Evolutionary conservation across 75 land plant genomes (phyloP).

Genomic region (Selaginella moellendorffii): DNA sequence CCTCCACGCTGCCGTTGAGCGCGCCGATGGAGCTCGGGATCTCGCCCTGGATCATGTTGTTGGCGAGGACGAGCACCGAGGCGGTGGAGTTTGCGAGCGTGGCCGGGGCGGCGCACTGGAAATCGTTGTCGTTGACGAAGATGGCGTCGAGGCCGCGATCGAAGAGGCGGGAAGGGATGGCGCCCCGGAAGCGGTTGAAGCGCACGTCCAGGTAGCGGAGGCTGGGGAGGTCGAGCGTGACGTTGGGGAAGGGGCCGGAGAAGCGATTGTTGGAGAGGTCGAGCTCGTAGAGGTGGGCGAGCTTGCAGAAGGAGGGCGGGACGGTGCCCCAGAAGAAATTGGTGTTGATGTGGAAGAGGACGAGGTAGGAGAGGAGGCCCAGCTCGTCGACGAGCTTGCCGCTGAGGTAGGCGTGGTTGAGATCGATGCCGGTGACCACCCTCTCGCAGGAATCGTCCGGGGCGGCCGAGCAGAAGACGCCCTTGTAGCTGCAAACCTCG

Average conservation of each 20-base stretch:
- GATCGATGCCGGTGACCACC: slow-evolving; percentile 36
- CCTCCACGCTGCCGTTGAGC: slow-evolving; percentile 13
- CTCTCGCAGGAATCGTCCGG: slow-evolving; percentile 13
- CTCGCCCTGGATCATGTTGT: slow-evolving; percentile 28
- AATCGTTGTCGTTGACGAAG: slow-evolving; percentile 38
- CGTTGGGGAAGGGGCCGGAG: slow-evolving; percentile 30
- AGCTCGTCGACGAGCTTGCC: slow-evolving; percentile 32
- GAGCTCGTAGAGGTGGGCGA: slow-evolving; percentile 35
- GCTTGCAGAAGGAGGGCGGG: slow-evolving; percentile 21
- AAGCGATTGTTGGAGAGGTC: slow-evolving; percentile 41
- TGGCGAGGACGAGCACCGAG: slow-evolving; percentile 31
- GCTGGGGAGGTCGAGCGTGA: slow-evolving; percentile 23
- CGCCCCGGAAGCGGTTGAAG: slow-evolving; percentile 33
- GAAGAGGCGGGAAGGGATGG: slow-evolving; percentile 28
- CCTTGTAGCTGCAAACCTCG: slow-evolving; percentile 36
- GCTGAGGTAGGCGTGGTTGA: slow-evolving; percentile 29
- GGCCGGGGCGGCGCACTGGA: slow-evolving; percentile 15
- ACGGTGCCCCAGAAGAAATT: slow-evolving; percentile 36
- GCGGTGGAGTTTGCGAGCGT: slow-evolving; percentile 29
- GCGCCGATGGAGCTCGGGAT: slow-evolving; percentile 25
- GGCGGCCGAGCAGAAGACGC: slow-evolving; percentile 38
- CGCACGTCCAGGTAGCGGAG: slow-evolving; percentile 38
- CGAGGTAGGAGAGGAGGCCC: slow-evolving; percentile 28
- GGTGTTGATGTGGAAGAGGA: slow-evolving; percentile 34
- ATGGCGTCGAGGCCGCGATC: slow-evolving; percentile 23